phyloP scores from a whole-genome alignment of 805 yeast species.

The Lachancea fermentati region DNA sequence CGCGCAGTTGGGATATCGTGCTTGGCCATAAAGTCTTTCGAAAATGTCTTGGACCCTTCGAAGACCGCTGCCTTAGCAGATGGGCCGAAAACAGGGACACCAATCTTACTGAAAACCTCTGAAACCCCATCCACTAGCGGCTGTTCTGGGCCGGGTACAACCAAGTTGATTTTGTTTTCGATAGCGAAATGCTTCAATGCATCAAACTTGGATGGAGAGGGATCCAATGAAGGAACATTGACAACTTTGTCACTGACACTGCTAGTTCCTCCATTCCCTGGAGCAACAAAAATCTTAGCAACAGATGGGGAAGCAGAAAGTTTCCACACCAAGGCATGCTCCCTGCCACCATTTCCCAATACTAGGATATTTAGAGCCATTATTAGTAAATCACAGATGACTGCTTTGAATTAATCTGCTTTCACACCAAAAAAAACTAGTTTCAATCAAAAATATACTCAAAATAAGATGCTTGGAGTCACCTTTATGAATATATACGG shows the following conservation, averaged over 20 bases:
- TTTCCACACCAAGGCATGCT: slow-evolving; percentile 94
- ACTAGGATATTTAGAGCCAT: slow-evolving; percentile 60
- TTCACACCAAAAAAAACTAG: not conserved
- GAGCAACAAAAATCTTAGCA: slow-evolving; percentile 77
- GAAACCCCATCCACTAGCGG: slow-evolving; percentile 94
- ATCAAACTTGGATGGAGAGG: slow-evolving; percentile 61
- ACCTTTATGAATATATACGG: not conserved
- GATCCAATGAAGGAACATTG: slow-evolving; percentile 60
- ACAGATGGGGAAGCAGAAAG: slow-evolving; percentile 74
- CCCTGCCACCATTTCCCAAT: slow-evolving; percentile 98
- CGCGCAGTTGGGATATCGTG: slow-evolving; percentile 93
- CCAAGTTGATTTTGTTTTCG: slow-evolving; percentile 60
- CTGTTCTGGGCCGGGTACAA: slow-evolving; percentile 98
- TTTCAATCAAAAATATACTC: not conserved
- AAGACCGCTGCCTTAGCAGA: slow-evolving; percentile 79
- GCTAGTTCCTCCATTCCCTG: slow-evolving; percentile 94
- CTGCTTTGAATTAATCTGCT: not conserved
- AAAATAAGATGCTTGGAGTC: not conserved
- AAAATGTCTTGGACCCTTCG: slow-evolving; percentile 96
- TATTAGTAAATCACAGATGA: slow-evolving; percentile 5
- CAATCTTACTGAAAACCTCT: slow-evolving; percentile 64
- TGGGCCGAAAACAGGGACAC: slow-evolving; percentile 98
- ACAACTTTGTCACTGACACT: slow-evolving; percentile 47
- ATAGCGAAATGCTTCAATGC: slow-evolving; percentile 69
- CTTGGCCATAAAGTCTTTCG: slow-evolving; percentile 88